Evolutionary conservation across 176 grass and related monocot genomes (phyloP), one percentile per base, ranked within the genome.

Genomic region (Dendrocalamus sinicus): DNA sequence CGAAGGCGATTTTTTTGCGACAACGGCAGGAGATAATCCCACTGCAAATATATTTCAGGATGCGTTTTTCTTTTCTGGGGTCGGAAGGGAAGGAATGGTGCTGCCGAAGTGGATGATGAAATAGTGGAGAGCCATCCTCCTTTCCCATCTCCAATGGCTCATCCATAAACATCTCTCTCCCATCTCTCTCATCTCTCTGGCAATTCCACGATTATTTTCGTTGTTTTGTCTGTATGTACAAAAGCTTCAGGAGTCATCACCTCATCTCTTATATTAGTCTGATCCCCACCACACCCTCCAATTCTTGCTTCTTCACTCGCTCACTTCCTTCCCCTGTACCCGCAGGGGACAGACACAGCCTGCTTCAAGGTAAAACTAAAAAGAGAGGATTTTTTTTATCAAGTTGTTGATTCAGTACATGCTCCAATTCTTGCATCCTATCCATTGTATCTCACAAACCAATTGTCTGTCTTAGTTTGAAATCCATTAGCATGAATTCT

Each of bases 101-200:
- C 26, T 44, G 62, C 24, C 28, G 83, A 67, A 92, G 48, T 52
- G 90, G 90, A 94, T 92, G 89, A 94, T 88, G 87, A 90, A 92
- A 73, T n/a, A 79, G 93, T 90, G 93, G 93, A 92, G 85, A 89
- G 79, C 8, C 66, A 77, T 54, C 84, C 85, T 59, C 84, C 32
- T 81, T 86, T 77, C 88, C 70, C 35, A 84, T 88, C 90, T 92
- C 90, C 71, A 69, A 60, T 90, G 75, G 77, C 85, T 92, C 82
- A 95, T 92, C 93, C 90, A 71, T 19, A 77, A 76, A 26, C 32
- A 67, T 26, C 71, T 32, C 44, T 5, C 70, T 16, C 44, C 32
- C 32, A 35, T 35, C 32, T 35, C 32, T 35, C 32, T 35, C 46
- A 78, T 23, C 41, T 70, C 24, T 84, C 67, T 23, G 23, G 7